A percentile compares a stretch with the other conserved stretches of the same genome.
Evolutionary conservation across 129 eudicot species (phyloP).

Genomic region (Kitagawia praeruptora): DNA sequence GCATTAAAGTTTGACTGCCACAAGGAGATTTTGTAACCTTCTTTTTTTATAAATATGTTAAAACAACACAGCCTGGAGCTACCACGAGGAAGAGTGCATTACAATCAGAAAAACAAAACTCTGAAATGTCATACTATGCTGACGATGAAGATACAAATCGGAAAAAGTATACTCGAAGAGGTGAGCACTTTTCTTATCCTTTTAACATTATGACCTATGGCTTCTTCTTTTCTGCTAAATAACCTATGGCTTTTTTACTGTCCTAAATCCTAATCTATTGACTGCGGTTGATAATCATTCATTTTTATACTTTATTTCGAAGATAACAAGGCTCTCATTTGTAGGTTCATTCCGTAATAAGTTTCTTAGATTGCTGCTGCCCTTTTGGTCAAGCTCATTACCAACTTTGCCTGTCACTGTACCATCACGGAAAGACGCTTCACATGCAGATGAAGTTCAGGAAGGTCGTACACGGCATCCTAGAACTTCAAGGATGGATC

Average conservation of each 20-base stretch:
- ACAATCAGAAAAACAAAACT: conserved; percentile 76
- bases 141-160: conserved; percentile 83
- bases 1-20: neutral
- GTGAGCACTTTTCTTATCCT: conserved; percentile 20
- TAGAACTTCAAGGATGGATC: conserved; percentile 85
- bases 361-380: conserved; percentile 67
- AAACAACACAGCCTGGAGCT: conserved; percentile 60
- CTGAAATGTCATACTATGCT: conserved; percentile 74
- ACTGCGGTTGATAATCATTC: neutral
- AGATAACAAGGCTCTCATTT: neutral
- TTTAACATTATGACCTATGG: neutral
- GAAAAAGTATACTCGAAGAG: conserved; percentile 76
- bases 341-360: conserved; percentile 77
- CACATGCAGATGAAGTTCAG: conserved; percentile 52
- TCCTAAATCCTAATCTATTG: neutral
- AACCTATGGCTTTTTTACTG: neutral
- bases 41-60: neutral
- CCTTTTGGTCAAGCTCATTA: conserved; percentile 93
- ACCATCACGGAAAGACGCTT: conserved; percentile 64
- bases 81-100: conserved; percentile 64
- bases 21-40: neutral
- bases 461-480: conserved; percentile 62
- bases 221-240: neutral
- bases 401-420: conserved; percentile 92
- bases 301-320: neutral